These are phyloP conservation scores for Vigna angularis DNA, from an alignment of 306 rosid species.

Conservation along the genomic window DNA sequence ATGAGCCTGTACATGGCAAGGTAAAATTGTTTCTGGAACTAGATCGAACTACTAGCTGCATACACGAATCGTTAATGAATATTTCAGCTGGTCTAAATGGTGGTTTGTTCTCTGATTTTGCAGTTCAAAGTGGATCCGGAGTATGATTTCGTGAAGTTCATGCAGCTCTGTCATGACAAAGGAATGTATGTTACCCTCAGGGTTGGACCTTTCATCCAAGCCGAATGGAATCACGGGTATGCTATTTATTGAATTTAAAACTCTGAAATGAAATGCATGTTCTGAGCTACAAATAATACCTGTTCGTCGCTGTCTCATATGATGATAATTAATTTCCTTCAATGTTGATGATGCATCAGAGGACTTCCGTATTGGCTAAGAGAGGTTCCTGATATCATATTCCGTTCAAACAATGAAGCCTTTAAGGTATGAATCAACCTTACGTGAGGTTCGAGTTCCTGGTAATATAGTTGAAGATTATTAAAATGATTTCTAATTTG, in stretches of 20 bases:
- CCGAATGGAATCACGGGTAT: constrained; percentile 99
- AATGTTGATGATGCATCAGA: constrained; percentile 53
- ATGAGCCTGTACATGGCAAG: constrained; percentile 78
- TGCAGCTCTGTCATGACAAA: constrained; percentile 55
- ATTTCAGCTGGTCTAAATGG: background rate
- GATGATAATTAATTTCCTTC: background rate
- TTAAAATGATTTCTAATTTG: constrained; percentile 35
- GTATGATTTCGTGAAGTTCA: constrained; percentile 71
- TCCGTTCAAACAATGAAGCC: constrained; percentile 75
- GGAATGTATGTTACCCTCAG: constrained; percentile 83
- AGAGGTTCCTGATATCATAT: constrained; percentile 75
- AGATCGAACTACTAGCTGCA: background rate
- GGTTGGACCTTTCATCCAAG: constrained; percentile 97
- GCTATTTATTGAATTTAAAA: background rate
- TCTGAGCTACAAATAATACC: background rate
- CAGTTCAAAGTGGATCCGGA: constrained; percentile 64
- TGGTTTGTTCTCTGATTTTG: constrained; percentile 31
- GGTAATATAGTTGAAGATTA: background rate
- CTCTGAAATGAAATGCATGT: constrained; percentile 31
- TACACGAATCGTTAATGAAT: background rate
- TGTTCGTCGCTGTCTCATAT: background rate
- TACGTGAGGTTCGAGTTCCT: background rate
- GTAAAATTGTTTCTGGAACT: constrained; percentile 43
- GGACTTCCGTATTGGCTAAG: constrained; percentile 98
- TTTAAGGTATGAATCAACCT: constrained; percentile 67